Evolutionary conservation across 306 rosid genomes (phyloP), one percentile per base, ranked within the genome.

Genomic region (Cicer judaicum): DNA sequence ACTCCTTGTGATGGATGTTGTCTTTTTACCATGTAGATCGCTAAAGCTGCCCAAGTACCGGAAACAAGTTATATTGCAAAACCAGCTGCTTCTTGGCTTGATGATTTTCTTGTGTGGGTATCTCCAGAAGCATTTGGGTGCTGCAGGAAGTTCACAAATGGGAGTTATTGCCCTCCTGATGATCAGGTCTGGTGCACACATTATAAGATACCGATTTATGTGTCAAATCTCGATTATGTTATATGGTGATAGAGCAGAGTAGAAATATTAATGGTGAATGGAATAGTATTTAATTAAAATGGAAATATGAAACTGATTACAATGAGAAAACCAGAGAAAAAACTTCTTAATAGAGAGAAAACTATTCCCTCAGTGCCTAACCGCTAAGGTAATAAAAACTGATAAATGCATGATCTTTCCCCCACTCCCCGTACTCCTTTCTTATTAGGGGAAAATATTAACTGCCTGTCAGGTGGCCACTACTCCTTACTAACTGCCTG

Each of bases 51-150:
- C 46, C 85, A 87, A 81, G 84, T 50, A 73, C 96, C 99, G 49
- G 95, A 86, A 34, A 79, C 93, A 59, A 94, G 95, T 86, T 94
- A 90, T 87, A 87, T 94, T 62, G 93, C 99, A 65, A 94, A 92
- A 87, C 96, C 99, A 47, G 99, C 99, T 80, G 99, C 99, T 72
- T 94, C 99, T 9, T 94, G 99, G 99, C 99, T 94, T 62, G 99
- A 94, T 88, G 99, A 94, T 85, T 94, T 86, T 85, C 97, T 94
- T 70, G 96, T 94, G 78, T 94, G 99, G 99, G 81, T 92, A 72
- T 94, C 99, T 79, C 99, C 99, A 60, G 97, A 94, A 85, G 99
- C 99, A 81, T 94, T 94, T 90, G 99, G 99, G 69, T 94, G 99
- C 89, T 94, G 99, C 86, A 88, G 97, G 82, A 94, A 94, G 86